Evolutionary conservation across 2,329 filamentous ascomycete genomes (phyloP).

Genomic region (Fusarium sulawesiense): DNA sequence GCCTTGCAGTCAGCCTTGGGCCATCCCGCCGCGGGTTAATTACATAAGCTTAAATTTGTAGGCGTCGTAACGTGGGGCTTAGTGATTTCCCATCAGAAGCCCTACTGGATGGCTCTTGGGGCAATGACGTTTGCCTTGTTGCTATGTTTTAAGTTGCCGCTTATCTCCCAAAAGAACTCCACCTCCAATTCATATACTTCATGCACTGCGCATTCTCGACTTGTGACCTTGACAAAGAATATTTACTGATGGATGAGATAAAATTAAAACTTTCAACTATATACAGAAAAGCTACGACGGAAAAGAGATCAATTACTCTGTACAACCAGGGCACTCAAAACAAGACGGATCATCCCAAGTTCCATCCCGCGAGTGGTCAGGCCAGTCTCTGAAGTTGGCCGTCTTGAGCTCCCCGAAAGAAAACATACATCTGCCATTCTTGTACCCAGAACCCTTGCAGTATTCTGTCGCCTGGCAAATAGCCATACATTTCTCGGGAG

Average conservation of each 20-base stretch:
- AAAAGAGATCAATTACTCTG: neutral
- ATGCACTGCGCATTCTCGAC: neutral
- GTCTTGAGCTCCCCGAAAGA: slow-evolving; percentile 5
- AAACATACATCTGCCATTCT: slow-evolving; percentile 13
- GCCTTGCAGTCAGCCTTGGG: neutral
- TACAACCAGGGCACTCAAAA: slow-evolving; percentile 6
- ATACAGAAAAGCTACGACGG: neutral
- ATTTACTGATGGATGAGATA: rapidly evolving
- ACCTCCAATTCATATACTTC: neutral
- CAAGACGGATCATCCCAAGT: slow-evolving; percentile 12
- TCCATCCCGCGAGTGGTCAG: slow-evolving; percentile 6
- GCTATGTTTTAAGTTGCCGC: neutral
- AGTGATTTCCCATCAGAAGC: neutral
- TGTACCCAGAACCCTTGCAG: slow-evolving; percentile 8
- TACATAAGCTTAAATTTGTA: neutral
- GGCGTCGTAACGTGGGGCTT: neutral
- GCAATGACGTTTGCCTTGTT: neutral
- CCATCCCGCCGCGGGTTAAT: neutral
- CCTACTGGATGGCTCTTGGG: neutral
- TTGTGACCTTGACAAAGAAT: too few relatives aligned
- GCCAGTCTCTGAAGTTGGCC: neutral
- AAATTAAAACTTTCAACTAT: neutral
- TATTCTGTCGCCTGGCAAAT: neutral
- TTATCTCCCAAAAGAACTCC: neutral
- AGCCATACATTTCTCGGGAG: slow-evolving; percentile 3